Percentiles rank a stretch among this genome's conserved stretches.
These are phyloP conservation scores for Arthroderma uncinatum DNA, from an alignment of 2,329 filamentous ascomycete genomes.

Conservation along the genomic window DNA sequence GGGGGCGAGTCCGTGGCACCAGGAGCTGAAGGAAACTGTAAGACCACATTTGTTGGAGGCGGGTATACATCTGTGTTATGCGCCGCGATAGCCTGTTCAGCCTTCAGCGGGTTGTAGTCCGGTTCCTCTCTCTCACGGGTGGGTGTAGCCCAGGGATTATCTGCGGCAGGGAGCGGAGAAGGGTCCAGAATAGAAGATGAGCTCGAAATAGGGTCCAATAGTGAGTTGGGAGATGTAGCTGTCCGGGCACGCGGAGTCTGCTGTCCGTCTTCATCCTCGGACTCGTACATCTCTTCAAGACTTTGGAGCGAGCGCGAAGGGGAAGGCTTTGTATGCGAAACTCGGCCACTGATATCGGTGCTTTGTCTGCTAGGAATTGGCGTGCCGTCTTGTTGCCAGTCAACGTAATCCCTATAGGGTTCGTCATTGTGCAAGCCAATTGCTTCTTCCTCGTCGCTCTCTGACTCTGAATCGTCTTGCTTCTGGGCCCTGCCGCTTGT, in stretches of 20 bases:
- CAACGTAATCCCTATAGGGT: conserved; percentile 27
- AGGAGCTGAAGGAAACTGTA: conserved; percentile 32
- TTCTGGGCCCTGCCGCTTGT: conserved; percentile 63
- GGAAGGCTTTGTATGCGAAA: conserved; percentile 16
- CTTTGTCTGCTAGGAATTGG: neutral
- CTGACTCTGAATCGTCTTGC: conserved; percentile 52
- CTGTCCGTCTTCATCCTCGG: conserved; percentile 23
- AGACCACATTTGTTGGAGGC: conserved; percentile 25
- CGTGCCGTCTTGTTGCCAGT: conserved; percentile 11
- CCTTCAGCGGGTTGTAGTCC: neutral
- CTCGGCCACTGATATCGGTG: neutral
- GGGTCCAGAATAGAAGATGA: conserved; percentile 21
- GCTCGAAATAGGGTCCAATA: conserved; percentile 24
- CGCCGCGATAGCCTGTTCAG: conserved; percentile 17
- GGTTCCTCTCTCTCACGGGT: conserved; percentile 5
- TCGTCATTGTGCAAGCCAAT: conserved; percentile 33
- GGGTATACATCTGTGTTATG: conserved; percentile 12
- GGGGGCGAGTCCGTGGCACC: conserved; percentile 21
- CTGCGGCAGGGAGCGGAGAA: conserved; percentile 26
- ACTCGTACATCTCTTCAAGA: conserved; percentile 17
- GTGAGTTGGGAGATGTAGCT: conserved; percentile 26
- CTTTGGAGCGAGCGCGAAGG: conserved; percentile 27
- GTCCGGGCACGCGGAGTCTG: conserved; percentile 25
- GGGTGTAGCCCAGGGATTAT: conserved; percentile 30
- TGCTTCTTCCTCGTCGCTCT: conserved; percentile 49